Evolutionary conservation across 225 moss, liverwort and hornwort genomes (phyloP).

Genomic region (Climacium dendroides): DNA sequence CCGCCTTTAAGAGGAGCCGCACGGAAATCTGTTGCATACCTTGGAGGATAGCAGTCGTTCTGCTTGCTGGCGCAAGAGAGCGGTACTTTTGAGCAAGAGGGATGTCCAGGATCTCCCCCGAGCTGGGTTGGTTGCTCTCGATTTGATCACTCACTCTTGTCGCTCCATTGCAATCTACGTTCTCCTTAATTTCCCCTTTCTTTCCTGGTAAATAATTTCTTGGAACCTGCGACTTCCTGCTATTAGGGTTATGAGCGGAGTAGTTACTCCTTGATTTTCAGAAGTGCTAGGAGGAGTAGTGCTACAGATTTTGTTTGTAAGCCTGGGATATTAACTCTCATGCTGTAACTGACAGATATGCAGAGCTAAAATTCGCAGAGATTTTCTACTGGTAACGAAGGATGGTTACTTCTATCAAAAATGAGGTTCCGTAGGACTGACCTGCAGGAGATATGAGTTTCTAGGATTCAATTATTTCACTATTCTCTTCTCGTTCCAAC

Average conservation of each 20-base stretch:
- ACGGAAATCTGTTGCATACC: not conserved
- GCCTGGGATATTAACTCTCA: not conserved
- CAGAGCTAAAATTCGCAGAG: not conserved
- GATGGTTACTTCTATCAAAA: not conserved
- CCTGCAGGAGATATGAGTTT: not conserved
- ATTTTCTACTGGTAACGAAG: not conserved
- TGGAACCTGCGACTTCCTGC: not conserved
- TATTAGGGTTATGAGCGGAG: not conserved
- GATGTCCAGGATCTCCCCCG: not conserved
- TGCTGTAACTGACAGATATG: not conserved
- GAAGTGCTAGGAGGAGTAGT: not conserved
- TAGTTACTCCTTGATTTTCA: not conserved
- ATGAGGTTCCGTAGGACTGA: not conserved
- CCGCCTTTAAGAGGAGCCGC: not conserved
- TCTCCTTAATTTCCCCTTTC: not conserved
- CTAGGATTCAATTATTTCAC: not conserved
- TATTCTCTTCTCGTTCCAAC: not conserved
- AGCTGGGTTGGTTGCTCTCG: not conserved
- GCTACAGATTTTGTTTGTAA: not conserved
- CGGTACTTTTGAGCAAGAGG: not conserved
- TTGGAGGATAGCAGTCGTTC: slow-evolving; percentile 21
- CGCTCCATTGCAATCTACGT: not conserved
- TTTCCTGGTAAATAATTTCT: not conserved
- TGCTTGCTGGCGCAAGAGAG: not conserved
- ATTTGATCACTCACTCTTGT: not conserved